Conservation (phyloP, 2,329 filamentous ascomycete genomes). For the Lecanicillium sp. region DNA sequence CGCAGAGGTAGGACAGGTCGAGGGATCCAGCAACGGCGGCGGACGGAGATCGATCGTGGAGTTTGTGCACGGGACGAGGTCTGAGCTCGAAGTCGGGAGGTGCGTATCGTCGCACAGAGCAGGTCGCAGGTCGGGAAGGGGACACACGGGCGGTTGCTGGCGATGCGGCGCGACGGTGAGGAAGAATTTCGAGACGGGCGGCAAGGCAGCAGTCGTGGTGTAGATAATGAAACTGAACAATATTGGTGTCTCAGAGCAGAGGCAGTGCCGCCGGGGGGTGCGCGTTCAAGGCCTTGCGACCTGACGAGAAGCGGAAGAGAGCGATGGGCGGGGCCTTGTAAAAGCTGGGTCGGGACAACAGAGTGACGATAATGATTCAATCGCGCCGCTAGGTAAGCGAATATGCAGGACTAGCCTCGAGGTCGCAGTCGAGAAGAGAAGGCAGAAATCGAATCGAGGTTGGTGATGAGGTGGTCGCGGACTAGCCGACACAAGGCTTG, state of each 20-base stretch:
- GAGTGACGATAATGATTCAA: constrained; percentile 2
- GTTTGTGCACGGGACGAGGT: constrained; percentile 8
- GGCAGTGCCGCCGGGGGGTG: not conserved
- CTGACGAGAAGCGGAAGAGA: too few species aligned
- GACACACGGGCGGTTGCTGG: not conserved
- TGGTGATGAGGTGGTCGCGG: constrained; percentile 5
- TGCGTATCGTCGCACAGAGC: constrained; percentile 5
- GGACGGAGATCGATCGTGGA: constrained; percentile 7
- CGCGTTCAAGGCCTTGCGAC: too few species aligned
- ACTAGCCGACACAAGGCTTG: constrained; percentile 9
- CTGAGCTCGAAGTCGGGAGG: not conserved
- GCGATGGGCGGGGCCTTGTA: not conserved
- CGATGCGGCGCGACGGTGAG: too few species aligned
- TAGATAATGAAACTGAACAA: constrained; percentile 9
- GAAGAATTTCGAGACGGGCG: not conserved
- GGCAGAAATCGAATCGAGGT: not conserved
- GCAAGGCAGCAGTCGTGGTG: constrained; percentile 1
- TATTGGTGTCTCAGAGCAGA: constrained; percentile 12
- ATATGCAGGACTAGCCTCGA: constrained; percentile 5
- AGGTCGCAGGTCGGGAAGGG: constrained; percentile 3
- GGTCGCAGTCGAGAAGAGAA: not conserved
- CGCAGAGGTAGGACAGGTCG: not conserved
- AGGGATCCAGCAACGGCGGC: constrained; percentile 1
- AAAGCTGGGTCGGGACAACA: constrained; percentile 1
- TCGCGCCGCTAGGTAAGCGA: constrained; percentile 10